These are phyloP conservation scores for Mortierella claussenii DNA, from an alignment of 192 early-diverging fungal genomes.

Conservation along the genomic window DNA sequence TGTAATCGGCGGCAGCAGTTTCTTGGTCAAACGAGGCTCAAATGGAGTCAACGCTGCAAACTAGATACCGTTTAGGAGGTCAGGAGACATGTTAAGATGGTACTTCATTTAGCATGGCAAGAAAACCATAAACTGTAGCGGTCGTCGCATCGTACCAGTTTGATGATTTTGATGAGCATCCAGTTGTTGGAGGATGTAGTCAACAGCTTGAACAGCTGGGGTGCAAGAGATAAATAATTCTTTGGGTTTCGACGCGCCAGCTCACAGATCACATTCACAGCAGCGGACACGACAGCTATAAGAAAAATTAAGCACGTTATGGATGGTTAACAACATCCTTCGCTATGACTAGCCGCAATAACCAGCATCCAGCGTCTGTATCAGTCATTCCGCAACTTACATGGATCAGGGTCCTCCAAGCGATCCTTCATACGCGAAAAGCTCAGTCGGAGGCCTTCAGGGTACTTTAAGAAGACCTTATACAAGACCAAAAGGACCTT, in stretches of 20 bases:
- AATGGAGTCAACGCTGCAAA: constrained; percentile 92
- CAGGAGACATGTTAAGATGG: no score
- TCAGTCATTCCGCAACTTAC: no score
- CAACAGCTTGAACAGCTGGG: constrained; percentile 91
- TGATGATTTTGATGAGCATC: constrained; percentile 99
- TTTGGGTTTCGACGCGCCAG: constrained; percentile 92
- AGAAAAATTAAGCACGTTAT: no score
- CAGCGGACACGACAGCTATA: constrained; percentile 88
- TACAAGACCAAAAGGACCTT: constrained; percentile 90
- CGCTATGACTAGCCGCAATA: no score
- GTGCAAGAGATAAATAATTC: constrained; percentile 94
- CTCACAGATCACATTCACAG: constrained; percentile 97
- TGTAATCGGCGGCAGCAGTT: constrained; percentile 85
- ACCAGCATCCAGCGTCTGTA: no score
- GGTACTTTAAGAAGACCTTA: constrained; percentile 89
- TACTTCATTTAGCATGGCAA: no score
- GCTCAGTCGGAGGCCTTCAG: constrained; percentile 84
- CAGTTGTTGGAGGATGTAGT: constrained; percentile 96
- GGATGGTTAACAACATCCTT: no score
- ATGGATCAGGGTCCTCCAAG: constrained; percentile 92
- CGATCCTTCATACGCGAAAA: constrained; percentile 88
- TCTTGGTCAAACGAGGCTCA: constrained; percentile 93
- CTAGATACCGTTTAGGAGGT: constrained; percentile 41
- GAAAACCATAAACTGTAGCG: no score
- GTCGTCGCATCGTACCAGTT: no score